Percentiles rank a stretch among this genome's conserved stretches.
These are phyloP conservation scores for Saprolegnia parasitica DNA, from an alignment of 352 stramenopile genomes.

Conservation along the genomic window DNA sequence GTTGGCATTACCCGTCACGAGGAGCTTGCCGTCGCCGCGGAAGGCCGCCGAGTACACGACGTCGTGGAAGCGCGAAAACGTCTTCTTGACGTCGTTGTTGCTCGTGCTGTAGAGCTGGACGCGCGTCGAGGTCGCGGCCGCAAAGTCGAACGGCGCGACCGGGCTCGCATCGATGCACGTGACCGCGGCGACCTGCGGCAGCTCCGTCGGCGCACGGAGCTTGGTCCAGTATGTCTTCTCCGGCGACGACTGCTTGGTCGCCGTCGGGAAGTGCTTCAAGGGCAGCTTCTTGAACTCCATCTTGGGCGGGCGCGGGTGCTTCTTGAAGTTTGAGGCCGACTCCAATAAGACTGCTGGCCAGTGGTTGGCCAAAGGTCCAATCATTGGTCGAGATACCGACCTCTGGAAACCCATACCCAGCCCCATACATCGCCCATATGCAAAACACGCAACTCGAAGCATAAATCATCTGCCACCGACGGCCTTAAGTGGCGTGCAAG, in stretches of 20 bases:
- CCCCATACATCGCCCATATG: neutral
- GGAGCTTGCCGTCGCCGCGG: slow-evolving; percentile 80
- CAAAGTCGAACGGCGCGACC: slow-evolving; percentile 69
- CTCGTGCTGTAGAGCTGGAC: slow-evolving; percentile 82
- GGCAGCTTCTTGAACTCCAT: slow-evolving; percentile 80
- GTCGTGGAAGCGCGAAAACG: slow-evolving; percentile 84
- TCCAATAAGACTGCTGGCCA: slow-evolving; percentile 1
- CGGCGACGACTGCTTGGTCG: slow-evolving; percentile 67
- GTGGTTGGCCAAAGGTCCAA: slow-evolving; percentile 25
- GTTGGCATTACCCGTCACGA: slow-evolving; percentile 76
- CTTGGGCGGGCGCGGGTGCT: neutral
- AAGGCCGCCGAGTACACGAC: slow-evolving; percentile 84
- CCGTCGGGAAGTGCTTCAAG: slow-evolving; percentile 82
- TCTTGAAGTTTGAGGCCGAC: neutral
- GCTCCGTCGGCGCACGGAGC: slow-evolving; percentile 74
- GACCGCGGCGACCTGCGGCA: slow-evolving; percentile 78
- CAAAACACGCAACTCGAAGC: neutral
- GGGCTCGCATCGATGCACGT: slow-evolving; percentile 84
- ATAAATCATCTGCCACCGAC: neutral
- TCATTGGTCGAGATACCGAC: neutral
- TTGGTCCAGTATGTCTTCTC: slow-evolving; percentile 88
- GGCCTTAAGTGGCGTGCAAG: neutral
- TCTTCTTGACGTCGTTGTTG: slow-evolving; percentile 82
- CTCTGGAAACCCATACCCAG: neutral
- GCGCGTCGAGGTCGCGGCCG: slow-evolving; percentile 81